Evolutionary conservation across 306 rosid species (phyloP).

Genomic region (Cicer yamashitae): DNA sequence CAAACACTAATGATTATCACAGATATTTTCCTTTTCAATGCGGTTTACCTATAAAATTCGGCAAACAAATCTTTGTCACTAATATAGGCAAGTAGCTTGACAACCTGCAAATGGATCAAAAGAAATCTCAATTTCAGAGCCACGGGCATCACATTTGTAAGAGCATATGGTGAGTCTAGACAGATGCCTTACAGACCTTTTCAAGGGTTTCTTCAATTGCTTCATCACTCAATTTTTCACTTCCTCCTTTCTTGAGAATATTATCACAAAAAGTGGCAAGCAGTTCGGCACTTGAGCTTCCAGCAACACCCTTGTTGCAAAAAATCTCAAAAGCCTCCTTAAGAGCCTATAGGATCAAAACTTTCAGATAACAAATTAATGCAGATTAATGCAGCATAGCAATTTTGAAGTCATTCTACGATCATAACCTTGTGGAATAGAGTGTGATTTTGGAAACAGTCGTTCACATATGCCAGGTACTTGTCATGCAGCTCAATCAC

Average conservation of each 20-base stretch:
- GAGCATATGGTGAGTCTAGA: conserved; percentile 37
- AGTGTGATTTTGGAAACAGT: conserved; percentile 83
- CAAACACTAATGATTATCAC: conserved; percentile 15
- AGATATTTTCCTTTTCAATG: conserved; percentile 27
- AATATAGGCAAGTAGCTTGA: conserved; percentile 81
- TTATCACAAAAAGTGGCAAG: conserved; percentile 96
- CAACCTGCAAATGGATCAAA: conserved; percentile 59
- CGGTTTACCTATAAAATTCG: conserved; percentile 67
- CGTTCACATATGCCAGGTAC: conserved; percentile 78
- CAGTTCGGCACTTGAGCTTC: conserved; percentile 92
- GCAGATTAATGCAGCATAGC: conserved; percentile 14
- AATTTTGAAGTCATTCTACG: conserved; percentile 22
- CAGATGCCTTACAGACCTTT: conserved; percentile 59
- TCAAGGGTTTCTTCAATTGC: conserved; percentile 95
- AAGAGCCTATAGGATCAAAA: conserved; percentile 65
- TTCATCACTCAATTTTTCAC: conserved; percentile 93
- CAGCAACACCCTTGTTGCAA: conserved; percentile 88
- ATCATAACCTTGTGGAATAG: conserved; percentile 91
- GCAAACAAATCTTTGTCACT: conserved; percentile 88
- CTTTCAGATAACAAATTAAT: conserved; percentile 33
- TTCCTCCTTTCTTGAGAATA: conserved; percentile 93
- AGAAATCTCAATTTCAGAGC: conserved; percentile 18
- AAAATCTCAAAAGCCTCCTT: conserved; percentile 95
- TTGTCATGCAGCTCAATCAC: conserved; percentile 94
- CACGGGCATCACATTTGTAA: not conserved